Conservation (phyloP, 257 asterid genomes). For the Anisodus tanguticus region DNA sequence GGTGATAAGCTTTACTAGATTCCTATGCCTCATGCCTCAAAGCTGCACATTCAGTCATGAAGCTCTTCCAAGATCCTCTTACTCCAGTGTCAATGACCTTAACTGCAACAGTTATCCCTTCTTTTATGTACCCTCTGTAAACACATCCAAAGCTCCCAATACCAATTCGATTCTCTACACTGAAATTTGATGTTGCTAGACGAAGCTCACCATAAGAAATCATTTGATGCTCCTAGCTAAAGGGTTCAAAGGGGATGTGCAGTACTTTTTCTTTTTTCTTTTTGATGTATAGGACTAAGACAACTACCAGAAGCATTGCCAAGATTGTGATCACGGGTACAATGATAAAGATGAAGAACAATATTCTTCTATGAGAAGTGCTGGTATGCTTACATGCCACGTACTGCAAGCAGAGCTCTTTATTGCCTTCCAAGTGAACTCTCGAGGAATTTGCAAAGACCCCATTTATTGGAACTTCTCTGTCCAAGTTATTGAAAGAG, state of each 20-base stretch:
- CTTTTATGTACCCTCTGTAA: slow-evolving; percentile 48
- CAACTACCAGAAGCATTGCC: slow-evolving; percentile 32
- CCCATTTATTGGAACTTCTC: slow-evolving; percentile 51
- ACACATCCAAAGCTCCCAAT: slow-evolving; percentile 60
- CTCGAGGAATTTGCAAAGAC: slow-evolving; percentile 47
- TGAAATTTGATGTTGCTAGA: slow-evolving; percentile 54
- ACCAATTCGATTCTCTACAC: slow-evolving; percentile 53
- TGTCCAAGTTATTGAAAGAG: slow-evolving; percentile 58
- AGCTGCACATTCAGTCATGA: slow-evolving; percentile 49
- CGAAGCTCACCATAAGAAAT: slow-evolving; percentile 57
- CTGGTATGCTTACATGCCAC: slow-evolving; percentile 26
- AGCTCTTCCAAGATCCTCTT: slow-evolving; percentile 44
- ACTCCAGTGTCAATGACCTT: slow-evolving; percentile 47
- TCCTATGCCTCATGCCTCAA: slow-evolving; percentile 55
- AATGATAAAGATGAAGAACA: slow-evolving; percentile 27
- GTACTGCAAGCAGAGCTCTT: slow-evolving; percentile 41
- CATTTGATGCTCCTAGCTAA: slow-evolving; percentile 42
- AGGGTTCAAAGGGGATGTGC: slow-evolving; percentile 22
- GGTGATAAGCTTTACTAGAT: slow-evolving; percentile 60
- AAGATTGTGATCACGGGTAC: slow-evolving; percentile 26
- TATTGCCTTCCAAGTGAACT: slow-evolving; percentile 54
- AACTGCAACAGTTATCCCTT: slow-evolving; percentile 50
- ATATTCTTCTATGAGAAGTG: slow-evolving; percentile 21
- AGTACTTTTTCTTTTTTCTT: slow-evolving; percentile 29
- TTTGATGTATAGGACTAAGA: slow-evolving; percentile 36